A percentile compares a stretch with the other conserved stretches of the same genome.
phyloP scores from a whole-genome alignment of 2,329 filamentous ascomycete genomes.

The Davidsoniella virescens region DNA sequence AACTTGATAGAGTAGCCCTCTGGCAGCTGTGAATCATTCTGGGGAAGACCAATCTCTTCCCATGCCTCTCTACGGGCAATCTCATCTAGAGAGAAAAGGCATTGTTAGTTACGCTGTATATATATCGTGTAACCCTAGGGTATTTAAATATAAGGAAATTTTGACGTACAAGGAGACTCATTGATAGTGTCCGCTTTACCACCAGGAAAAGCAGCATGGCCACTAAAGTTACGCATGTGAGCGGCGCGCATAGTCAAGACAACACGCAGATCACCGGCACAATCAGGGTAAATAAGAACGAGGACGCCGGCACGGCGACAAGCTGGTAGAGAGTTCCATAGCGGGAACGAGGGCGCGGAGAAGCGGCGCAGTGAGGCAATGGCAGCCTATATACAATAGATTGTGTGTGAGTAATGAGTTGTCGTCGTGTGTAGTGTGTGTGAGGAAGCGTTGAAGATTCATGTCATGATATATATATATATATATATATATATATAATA shows the following conservation, averaged over 20 bases:
- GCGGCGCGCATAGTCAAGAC: constrained; percentile 54
- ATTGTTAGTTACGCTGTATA: not conserved
- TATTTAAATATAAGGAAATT: not conserved
- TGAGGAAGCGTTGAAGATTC: not conserved
- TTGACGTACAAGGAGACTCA: constrained; percentile 41
- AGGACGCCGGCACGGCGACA: constrained; percentile 71
- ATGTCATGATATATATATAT: not conserved
- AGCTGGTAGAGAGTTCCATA: constrained; percentile 45
- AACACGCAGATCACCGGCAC: constrained; percentile 57
- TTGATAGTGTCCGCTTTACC: constrained; percentile 47
- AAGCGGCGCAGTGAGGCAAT: constrained; percentile 45
- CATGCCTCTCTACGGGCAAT: constrained; percentile 79
- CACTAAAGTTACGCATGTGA: constrained; percentile 52
- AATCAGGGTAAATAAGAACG: constrained; percentile 75
- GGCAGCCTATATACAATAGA: constrained; percentile 29
- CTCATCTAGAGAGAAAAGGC: constrained; percentile 36
- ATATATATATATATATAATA: not conserved
- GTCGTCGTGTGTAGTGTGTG: not conserved
- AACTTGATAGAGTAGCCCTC: constrained; percentile 71
- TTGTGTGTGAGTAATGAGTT: not conserved
- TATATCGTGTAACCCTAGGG: not conserved
- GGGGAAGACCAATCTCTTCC: constrained; percentile 83
- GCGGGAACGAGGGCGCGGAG: constrained; percentile 41
- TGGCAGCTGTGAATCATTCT: constrained; percentile 51
- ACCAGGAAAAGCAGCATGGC: constrained; percentile 74